Evolutionary conservation across 148 eudicot species (phyloP).

Genomic region (Rhododendron williamsianum): DNA sequence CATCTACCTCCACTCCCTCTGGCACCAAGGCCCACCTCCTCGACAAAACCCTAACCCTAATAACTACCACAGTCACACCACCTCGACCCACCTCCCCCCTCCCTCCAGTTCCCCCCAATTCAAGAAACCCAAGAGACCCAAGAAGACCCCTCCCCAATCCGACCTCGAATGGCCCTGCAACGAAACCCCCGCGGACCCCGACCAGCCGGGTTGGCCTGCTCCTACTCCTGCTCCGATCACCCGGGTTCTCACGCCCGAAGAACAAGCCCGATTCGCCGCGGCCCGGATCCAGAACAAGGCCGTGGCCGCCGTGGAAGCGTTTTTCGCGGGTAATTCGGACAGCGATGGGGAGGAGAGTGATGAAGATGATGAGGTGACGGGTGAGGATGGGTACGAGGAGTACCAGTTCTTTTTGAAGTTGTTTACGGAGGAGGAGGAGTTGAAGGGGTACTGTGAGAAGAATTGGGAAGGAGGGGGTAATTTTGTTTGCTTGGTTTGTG

Average conservation of each 20-base stretch:
- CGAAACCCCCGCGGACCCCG: constrained; percentile 12
- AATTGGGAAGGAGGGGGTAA: constrained; percentile 50
- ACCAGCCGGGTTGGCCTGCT: constrained; percentile 31
- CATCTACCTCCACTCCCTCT: constrained; percentile 66
- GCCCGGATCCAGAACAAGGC: constrained; percentile 38
- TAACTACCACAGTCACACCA: neutral
- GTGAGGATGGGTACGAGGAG: constrained; percentile 22
- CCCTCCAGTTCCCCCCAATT: neutral
- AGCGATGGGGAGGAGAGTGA: constrained; percentile 11
- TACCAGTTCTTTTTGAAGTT: constrained; percentile 42
- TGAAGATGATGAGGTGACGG: constrained; percentile 5
- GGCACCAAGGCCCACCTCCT: constrained; percentile 23
- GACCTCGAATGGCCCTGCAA: constrained; percentile 51
- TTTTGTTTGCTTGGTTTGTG: constrained; percentile 76
- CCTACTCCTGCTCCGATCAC: constrained; percentile 7
- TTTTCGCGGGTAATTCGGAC: constrained; percentile 16
- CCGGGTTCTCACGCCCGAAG: constrained; percentile 36
- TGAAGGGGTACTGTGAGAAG: constrained; percentile 58
- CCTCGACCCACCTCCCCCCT: constrained; percentile 9
- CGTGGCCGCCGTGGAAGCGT: constrained; percentile 26
- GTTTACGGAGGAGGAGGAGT: constrained; percentile 44
- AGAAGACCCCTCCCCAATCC: neutral
- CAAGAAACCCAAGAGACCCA: neutral
- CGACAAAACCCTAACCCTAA: too few species aligned
- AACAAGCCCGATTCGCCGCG: constrained; percentile 23